These are phyloP conservation scores for Citrus australasica DNA, from an alignment of 345 rosid genomes.

Conservation along the genomic window DNA sequence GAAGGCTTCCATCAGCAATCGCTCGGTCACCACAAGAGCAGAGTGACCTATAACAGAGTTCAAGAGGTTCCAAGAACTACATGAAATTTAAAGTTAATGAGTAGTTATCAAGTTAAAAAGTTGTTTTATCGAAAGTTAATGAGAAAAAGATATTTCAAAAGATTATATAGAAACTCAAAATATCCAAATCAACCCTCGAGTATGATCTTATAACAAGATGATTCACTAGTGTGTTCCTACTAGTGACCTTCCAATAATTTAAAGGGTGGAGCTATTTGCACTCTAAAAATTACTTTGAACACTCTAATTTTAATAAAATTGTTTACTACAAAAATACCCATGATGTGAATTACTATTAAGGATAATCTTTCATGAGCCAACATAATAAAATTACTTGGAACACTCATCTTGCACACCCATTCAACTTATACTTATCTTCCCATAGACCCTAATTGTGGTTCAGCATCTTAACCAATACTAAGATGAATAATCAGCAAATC, in stretches of 20 bases:
- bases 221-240: not conserved
- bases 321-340: too few relatives aligned
- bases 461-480: too few relatives aligned
- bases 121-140: not conserved
- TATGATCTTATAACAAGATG: not conserved
- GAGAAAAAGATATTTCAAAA: not conserved
- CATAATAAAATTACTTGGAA: too few relatives aligned
- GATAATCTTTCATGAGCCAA: too few relatives aligned
- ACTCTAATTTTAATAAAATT: too few relatives aligned
- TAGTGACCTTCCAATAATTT: not conserved
- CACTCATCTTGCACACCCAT: too few relatives aligned
- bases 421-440: too few relatives aligned
- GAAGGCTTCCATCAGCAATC: slow-evolving; percentile 98
- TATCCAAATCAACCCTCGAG: not conserved
- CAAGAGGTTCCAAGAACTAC: slow-evolving; percentile 97
- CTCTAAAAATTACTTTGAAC: too few relatives aligned
- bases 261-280: too few relatives aligned
- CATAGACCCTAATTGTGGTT: too few relatives aligned
- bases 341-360: too few relatives aligned
- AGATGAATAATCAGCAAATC: too few relatives aligned
- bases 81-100: slow-evolving; percentile 17
- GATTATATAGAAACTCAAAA: not conserved
- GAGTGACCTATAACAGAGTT: slow-evolving; percentile 89
- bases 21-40: slow-evolving; percentile 89
- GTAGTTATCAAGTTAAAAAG: not conserved